phyloP scores from a whole-genome alignment of 2,329 filamentous ascomycete species.

The Bipolaris cookei region DNA sequence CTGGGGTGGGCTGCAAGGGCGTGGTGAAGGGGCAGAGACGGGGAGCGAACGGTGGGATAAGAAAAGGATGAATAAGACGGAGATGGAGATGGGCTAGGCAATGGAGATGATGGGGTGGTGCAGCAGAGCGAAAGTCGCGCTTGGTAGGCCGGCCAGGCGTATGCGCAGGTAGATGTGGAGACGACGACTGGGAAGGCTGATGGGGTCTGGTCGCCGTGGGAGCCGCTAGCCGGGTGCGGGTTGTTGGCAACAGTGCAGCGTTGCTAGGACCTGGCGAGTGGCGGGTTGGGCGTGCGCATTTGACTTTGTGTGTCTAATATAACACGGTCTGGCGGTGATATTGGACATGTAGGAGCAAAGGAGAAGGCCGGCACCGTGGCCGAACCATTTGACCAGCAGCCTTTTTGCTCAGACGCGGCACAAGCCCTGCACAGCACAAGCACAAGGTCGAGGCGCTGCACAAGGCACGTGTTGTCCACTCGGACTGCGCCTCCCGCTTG shows the following conservation, averaged over 20 bases:
- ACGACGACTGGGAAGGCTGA: slow-evolving; percentile 21
- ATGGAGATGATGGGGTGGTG: slow-evolving; percentile 3
- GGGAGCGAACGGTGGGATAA: slow-evolving; percentile 12
- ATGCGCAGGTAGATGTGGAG: slow-evolving; percentile 25
- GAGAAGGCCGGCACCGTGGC: neutral
- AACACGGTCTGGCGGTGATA: neutral
- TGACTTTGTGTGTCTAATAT: neutral
- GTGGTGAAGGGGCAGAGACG: neutral
- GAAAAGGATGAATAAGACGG: neutral
- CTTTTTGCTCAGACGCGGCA: neutral
- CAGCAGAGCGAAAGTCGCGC: slow-evolving; percentile 19
- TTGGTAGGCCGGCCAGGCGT: slow-evolving; percentile 11
- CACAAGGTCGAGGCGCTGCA: neutral
- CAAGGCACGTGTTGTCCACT: neutral
- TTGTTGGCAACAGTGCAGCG: slow-evolving; percentile 1
- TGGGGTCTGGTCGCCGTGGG: slow-evolving; percentile 12
- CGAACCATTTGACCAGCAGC: neutral
- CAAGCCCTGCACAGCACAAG: neutral
- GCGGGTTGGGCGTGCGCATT: slow-evolving; percentile 5
- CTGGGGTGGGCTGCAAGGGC: neutral
- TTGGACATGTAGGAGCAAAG: neutral
- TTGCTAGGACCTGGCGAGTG: neutral
- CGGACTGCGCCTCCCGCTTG: neutral
- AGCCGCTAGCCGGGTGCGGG: slow-evolving; percentile 12
- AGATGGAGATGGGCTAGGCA: neutral